Conservation (phyloP, 805 yeast genomes). For the Grigorovia transvaalensis region DNA sequence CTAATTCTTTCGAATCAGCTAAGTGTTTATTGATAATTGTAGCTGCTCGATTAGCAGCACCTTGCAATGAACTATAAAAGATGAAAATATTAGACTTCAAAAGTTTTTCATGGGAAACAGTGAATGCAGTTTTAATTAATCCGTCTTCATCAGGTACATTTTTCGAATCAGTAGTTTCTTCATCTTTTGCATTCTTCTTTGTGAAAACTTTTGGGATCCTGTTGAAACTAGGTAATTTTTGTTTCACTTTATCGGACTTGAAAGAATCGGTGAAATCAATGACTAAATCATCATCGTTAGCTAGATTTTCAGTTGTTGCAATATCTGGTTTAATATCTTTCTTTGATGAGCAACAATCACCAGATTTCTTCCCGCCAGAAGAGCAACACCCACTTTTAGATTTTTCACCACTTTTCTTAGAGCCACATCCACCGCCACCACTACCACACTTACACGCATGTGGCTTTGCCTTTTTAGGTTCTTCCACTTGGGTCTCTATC, state of each 20-base stretch:
- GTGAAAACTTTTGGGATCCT: slow-evolving; percentile 9
- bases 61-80: slow-evolving; percentile 80
- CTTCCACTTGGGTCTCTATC: neutral
- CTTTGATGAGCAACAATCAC: slow-evolving; percentile 5
- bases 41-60: slow-evolving; percentile 68
- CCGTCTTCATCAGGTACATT: slow-evolving; percentile 19
- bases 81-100: slow-evolving; percentile 50
- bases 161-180: neutral
- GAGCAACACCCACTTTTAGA: slow-evolving; percentile 1
- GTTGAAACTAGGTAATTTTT: neutral
- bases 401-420: slow-evolving; percentile 6
- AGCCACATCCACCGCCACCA: slow-evolving; percentile 20
- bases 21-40: slow-evolving; percentile 36
- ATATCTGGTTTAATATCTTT: neutral
- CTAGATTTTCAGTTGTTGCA: neutral
- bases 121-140: slow-evolving; percentile 25
- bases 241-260: neutral
- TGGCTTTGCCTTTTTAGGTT: neutral
- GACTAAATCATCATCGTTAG: slow-evolving; percentile 13
- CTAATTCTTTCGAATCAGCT: slow-evolving; percentile 17
- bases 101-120: slow-evolving; percentile 34
- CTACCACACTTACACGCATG: slow-evolving; percentile 8
- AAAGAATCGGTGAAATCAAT: slow-evolving; percentile 34
- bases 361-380: neutral
- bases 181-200: slow-evolving; percentile 1